Evolutionary conservation across 2,329 filamentous ascomycete genomes (phyloP), one percentile per base, ranked within the genome.

Genomic region (Pezicula rhizophila): DNA sequence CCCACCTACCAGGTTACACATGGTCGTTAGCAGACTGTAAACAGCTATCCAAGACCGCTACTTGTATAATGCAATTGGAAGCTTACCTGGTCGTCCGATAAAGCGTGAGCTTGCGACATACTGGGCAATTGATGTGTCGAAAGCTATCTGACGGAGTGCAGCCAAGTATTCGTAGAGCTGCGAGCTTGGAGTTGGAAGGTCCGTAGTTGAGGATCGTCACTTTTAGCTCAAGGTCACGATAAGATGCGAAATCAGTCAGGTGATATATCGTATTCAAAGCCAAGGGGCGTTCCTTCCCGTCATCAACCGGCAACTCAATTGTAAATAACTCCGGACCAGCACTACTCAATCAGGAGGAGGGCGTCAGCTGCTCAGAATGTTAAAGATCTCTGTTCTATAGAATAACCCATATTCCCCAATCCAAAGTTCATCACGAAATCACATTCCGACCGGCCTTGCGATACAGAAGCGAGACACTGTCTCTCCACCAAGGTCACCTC

Each of bases 41-140:
- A 31, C 8, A 31, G 28, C 28, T 31, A 31, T 31, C 28, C 28
- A 31, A 31, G 28, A 12, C 28, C 2, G 28, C 8, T 31, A 10
- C 8, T 31, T 31, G 26, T 15, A 26, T 40, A 28, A 14, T 39
- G 18, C 25, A 18, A 31, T 25, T 39, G 43, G 44, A 46, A 45
- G 55, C 57, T 65, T 81, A 93, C 89, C 85, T 96, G 90, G 76
- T 95, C 90, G 80, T 96, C 91, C 74, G 91, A 96, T 75, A 97
- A 86, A 70, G 89, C 87, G 84, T 96, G 90, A 59, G 82, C 77
- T 78, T 90, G 86, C 73, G 90, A 93, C 90, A 96, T 96, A 69
- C 71, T 85, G 78, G 69, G 66, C 68, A 68, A 57, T 57, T 53
- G 49, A 37, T 48, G 34, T 50, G 43, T 43, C 34, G 26, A 42